Base-by-base conservation (phyloP, 768 basidiomycete genomes). In the Peribolospora baueri region DNA sequence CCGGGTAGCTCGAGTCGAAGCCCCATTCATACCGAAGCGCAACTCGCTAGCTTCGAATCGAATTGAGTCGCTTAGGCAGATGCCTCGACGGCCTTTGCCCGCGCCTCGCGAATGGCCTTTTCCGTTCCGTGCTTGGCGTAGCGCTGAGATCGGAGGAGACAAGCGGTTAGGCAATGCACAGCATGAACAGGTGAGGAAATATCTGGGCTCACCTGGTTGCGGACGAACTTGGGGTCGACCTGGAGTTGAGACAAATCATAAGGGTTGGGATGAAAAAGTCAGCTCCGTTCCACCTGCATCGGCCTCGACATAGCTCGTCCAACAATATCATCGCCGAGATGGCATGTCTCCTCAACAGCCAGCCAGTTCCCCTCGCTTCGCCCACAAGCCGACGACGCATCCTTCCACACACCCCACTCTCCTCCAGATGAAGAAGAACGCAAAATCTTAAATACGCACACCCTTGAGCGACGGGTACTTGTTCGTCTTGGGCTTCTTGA, bases 391-490 rank as follows among this genome's bases (percentile, higher is more conserved):
- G 25, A 25, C 25, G 25, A 25, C 25, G 25, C 25, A 25, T 25
- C 25, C 25, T 25, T 25, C 25, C 25, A 25, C 25, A 25, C 25
- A 25, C 25, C 25, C 25, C 25, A 25, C 25, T 25, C 25, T 25
- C 25, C 25, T 25, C n/a, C 7, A 46, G 25, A 36, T 3, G 25
- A 41, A 11, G 53, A 6, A 38, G 41, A 5, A 7, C 11, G 40
- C 25, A 25, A 25, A 1, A 25, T 25, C 25, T 25, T 25, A 25
- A 25, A 25, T 5, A 81, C 85, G 59, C 76, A 95, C 91, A 76
- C 88, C 90, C 73, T 78, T 86, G 74, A 83, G 64, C 43, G 84
- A 88, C 61, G 80, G 76, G 62, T 82, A 76, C 64, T 79, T 76
- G 67, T 76, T 73, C 56, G 76, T 74, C 68, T 74, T 71, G 53